Evolutionary conservation across 2,329 filamentous ascomycete species (phyloP).

Genomic region (Fusarium foetens): DNA sequence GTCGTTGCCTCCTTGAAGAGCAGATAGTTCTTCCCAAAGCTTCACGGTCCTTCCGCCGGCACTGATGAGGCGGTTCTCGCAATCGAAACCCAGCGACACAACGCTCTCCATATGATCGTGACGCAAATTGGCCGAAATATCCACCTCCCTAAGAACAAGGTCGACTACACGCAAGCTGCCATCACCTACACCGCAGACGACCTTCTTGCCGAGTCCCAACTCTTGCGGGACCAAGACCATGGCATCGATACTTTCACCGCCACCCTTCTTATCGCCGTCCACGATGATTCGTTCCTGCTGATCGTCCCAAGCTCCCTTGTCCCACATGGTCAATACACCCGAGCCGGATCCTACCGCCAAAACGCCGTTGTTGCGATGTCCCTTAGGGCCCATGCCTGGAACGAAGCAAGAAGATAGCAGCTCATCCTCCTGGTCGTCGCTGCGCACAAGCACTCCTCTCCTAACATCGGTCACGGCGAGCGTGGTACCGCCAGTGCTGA

Average conservation of each 20-base stretch:
- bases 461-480: constrained; percentile 90
- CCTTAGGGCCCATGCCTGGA: constrained; percentile 76
- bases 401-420: constrained; percentile 84
- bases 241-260: constrained; percentile 84
- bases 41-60: constrained; percentile 88
- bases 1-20: constrained; percentile 55
- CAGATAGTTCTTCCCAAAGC: constrained; percentile 87
- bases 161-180: constrained; percentile 82
- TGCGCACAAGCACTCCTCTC: constrained; percentile 84
- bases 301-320: constrained; percentile 94
- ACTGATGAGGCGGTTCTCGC: constrained; percentile 85
- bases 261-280: constrained; percentile 64
- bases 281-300: constrained; percentile 90
- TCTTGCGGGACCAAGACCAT: constrained; percentile 77
- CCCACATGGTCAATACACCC: constrained; percentile 92
- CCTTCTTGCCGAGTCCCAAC: constrained; percentile 75
- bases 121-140: constrained; percentile 66
- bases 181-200: constrained; percentile 84
- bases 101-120: constrained; percentile 93
- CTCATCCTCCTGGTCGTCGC: constrained; percentile 95
- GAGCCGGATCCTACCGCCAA: constrained; percentile 79
- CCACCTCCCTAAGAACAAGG: constrained; percentile 77
- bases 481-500: constrained; percentile 91
- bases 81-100: constrained; percentile 83
- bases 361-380: constrained; percentile 74